Evolutionary conservation across 345 rosid genomes (phyloP).

Genomic region (Garcia nutans): DNA sequence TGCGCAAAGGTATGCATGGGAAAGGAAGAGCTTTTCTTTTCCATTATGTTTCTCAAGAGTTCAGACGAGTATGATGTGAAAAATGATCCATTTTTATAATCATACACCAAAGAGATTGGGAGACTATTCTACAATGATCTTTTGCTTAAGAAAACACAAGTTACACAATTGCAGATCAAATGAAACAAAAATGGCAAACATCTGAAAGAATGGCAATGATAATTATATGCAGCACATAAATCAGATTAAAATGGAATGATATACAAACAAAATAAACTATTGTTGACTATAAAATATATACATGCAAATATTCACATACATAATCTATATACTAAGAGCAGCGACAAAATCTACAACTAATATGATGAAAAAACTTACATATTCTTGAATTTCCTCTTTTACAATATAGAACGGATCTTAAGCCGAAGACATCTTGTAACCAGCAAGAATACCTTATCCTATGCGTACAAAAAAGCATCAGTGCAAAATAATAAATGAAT

Average conservation of each 20-base stretch:
- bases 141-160: background rate
- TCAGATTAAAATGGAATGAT: background rate
- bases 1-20: background rate
- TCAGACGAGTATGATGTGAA: too few species aligned
- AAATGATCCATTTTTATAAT: background rate
- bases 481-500: background rate
- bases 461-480: background rate
- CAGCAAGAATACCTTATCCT: background rate
- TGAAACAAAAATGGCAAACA: background rate
- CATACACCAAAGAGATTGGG: background rate
- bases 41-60: too few species aligned
- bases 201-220: background rate
- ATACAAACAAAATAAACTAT: background rate
- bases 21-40: too few species aligned
- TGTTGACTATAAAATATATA: background rate
- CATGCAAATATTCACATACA: too few species aligned
- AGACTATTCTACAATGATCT: background rate
- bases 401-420: conserved; percentile 98
- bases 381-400: conserved; percentile 95
- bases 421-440: conserved; percentile 72
- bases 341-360: background rate
- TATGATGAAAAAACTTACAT: conserved; percentile 52
- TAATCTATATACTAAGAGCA: too few species aligned
- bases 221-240: background rate
- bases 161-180: background rate